Percentiles rank a stretch among this genome's conserved stretches.
These are phyloP conservation scores for Tritrichomonas foetus DNA, from an alignment of 208 protist species.

Conservation along the genomic window DNA sequence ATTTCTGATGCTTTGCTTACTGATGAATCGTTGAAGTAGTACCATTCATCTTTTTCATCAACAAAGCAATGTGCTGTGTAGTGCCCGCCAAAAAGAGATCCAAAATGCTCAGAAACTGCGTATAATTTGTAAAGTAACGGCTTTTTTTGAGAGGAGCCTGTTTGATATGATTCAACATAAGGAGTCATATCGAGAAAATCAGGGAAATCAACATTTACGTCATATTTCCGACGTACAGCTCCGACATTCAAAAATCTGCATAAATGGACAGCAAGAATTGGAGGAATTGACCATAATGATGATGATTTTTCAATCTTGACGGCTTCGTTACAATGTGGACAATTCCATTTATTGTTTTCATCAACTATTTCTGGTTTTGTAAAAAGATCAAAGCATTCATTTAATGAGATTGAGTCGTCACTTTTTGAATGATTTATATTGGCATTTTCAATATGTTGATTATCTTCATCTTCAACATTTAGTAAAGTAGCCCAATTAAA, in stretches of 20 bases:
- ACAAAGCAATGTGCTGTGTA: not conserved
- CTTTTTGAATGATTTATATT: not conserved
- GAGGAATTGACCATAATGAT: not conserved
- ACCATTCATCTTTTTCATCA: slow-evolving; percentile 1
- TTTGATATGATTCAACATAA: not conserved
- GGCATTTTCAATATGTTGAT: not conserved
- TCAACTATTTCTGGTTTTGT: not conserved
- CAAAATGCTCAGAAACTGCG: slow-evolving; percentile 18
- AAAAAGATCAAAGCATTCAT: not conserved
- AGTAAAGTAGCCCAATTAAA: too few relatives aligned
- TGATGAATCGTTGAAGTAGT: slow-evolving; percentile 14
- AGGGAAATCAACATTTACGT: not conserved
- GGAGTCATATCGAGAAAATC: not conserved
- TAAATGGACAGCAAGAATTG: not conserved
- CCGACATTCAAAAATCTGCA: not conserved
- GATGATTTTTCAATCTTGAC: not conserved
- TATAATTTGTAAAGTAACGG: not conserved
- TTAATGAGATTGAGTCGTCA: not conserved
- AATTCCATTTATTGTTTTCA: slow-evolving; percentile 29
- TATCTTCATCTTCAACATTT: too few relatives aligned
- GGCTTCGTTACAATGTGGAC: not conserved
- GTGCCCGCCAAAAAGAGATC: not conserved
- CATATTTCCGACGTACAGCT: not conserved
- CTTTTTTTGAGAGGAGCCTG: too few relatives aligned
- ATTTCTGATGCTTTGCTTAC: not conserved